Conservation (phyloP, 192 early-diverging fungal genomes). For the Geranomyces michiganensis region DNA sequence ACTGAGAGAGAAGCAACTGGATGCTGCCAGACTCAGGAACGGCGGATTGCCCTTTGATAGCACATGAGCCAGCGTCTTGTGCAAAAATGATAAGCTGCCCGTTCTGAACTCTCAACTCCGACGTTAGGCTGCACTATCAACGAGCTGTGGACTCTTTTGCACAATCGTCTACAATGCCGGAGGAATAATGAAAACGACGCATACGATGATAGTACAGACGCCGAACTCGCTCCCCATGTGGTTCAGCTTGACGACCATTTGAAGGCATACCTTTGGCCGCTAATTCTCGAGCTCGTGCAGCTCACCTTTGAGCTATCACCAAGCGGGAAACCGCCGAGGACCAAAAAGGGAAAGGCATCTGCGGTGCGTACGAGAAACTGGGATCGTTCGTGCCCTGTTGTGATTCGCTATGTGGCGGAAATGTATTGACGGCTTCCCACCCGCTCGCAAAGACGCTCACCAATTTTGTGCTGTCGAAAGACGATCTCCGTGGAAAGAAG, state of each 20-base stretch:
- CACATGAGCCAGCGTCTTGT: conserved; percentile 4
- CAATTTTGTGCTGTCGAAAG: conserved; percentile 10
- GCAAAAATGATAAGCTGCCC: not conserved
- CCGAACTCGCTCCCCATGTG: conserved; percentile 7
- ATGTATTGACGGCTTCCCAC: not conserved
- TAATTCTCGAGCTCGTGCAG: conserved; percentile 1
- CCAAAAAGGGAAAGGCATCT: not conserved
- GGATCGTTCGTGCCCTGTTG: not conserved
- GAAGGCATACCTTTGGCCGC: conserved; percentile 20
- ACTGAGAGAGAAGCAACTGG: too few species aligned
- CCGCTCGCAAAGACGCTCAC: not conserved
- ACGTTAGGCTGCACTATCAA: conserved; percentile 41
- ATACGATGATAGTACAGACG: not conserved
- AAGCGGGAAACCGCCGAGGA: conserved; percentile 2
- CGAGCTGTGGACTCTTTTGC: conserved; percentile 40
- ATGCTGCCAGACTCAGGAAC: too few species aligned
- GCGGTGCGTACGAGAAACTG: not conserved
- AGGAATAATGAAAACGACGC: not conserved
- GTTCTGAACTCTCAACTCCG: not conserved
- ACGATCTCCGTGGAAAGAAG: conserved; percentile 12
- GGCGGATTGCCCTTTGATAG: too few species aligned
- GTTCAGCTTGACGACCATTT: conserved; percentile 11
- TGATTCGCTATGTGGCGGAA: not conserved
- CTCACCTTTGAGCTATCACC: conserved; percentile 2
- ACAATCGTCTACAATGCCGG: conserved; percentile 34